Evolutionary conservation across 495 filamentous ascomycete species (phyloP).

Genomic region (Cercophora samala): DNA sequence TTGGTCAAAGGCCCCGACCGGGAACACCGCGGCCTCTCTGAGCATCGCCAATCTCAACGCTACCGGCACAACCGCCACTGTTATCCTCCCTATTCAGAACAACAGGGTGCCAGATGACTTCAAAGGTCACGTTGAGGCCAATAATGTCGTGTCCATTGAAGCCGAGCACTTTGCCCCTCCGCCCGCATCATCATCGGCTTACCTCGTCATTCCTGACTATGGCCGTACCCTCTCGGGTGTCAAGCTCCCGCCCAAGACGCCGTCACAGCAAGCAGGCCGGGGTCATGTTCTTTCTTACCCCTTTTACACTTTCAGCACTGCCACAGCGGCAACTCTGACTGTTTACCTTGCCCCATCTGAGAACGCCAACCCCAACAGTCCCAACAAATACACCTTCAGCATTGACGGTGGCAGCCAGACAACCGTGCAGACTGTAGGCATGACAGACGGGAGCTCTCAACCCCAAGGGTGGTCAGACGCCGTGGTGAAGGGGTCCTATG

Average conservation of each 20-base stretch:
- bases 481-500: constrained; percentile 52
- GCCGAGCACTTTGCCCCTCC: constrained; percentile 48
- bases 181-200: constrained; percentile 32
- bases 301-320: constrained; percentile 53
- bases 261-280: constrained; percentile 37
- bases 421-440: constrained; percentile 47
- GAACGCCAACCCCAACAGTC: constrained; percentile 49
- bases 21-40: constrained; percentile 36
- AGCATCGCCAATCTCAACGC: constrained; percentile 43
- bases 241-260: constrained; percentile 45
- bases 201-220: constrained; percentile 45
- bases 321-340: constrained; percentile 46
- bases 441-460: constrained; percentile 38
- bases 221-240: constrained; percentile 55
- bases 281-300: constrained; percentile 55
- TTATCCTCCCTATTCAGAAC: constrained; percentile 54
- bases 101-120: constrained; percentile 47
- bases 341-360: constrained; percentile 54
- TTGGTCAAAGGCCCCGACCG: constrained; percentile 50
- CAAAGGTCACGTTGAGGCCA: constrained; percentile 56
- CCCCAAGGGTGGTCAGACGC: constrained; percentile 52
- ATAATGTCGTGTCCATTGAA: constrained; percentile 54
- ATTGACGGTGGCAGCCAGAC: constrained; percentile 47
- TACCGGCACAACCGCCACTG: constrained; percentile 39
- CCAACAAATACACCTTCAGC: constrained; percentile 52